Evolutionary conservation across 1,284 basidiomycete genomes (phyloP).

Genomic region (Fomitiporia mediterranea): DNA sequence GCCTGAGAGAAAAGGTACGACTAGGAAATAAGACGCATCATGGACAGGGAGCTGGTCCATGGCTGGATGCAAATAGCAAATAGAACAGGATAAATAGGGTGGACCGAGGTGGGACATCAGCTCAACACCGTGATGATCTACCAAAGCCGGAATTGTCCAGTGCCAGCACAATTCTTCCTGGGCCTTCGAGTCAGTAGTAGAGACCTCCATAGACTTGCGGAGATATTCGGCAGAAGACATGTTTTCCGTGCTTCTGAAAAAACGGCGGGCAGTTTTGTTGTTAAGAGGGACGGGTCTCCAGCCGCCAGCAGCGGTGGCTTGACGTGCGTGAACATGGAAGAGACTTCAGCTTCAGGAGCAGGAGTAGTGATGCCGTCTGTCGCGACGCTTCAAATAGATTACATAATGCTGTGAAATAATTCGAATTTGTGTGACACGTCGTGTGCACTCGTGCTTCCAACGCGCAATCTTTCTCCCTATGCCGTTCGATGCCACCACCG

Average conservation of each 20-base stretch:
- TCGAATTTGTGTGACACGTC: conserved; percentile 1
- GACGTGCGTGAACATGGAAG: too few relatives aligned
- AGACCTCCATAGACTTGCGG: neutral
- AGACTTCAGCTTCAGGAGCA: too few relatives aligned
- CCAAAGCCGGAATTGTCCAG: neutral
- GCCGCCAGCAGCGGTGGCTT: too few relatives aligned
- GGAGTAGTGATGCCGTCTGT: too few relatives aligned
- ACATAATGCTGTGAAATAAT: conserved; percentile 1
- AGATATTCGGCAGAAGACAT: neutral
- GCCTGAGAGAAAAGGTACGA: neutral
- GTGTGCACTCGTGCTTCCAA: neutral
- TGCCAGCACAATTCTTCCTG: neutral
- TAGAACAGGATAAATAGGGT: too few relatives aligned
- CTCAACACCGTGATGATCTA: neutral
- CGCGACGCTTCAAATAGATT: neutral
- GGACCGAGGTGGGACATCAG: neutral
- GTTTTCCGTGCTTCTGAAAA: neutral
- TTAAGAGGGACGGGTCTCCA: too few relatives aligned
- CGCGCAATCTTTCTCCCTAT: neutral
- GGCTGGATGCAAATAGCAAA: neutral
- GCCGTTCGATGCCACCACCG: conserved; percentile 62
- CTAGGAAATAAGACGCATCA: neutral
- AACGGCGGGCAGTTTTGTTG: too few relatives aligned
- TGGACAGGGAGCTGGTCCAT: neutral
- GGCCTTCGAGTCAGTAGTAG: neutral